These are phyloP conservation scores for Triticum turgidum DNA, from an alignment of 176 grass and related monocot species.

Conservation along the genomic window DNA sequence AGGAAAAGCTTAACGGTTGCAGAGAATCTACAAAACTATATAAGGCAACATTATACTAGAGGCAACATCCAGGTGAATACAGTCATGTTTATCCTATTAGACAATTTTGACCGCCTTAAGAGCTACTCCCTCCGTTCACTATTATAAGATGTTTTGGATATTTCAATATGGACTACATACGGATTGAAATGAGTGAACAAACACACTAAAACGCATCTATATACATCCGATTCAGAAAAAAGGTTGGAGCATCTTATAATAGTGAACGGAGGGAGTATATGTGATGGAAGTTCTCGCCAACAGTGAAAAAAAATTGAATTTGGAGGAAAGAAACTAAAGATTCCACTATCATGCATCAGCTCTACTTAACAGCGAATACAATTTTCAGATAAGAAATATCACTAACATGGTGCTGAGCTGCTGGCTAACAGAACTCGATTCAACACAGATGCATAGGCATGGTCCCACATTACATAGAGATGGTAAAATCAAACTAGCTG, in stretches of 20 bases:
- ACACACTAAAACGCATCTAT: too few species aligned
- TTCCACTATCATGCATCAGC: neutral
- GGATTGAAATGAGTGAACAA: too few species aligned
- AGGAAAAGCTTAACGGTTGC: neutral
- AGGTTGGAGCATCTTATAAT: too few species aligned
- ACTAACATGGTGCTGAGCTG: neutral
- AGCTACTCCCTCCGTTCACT: neutral
- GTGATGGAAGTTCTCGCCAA: neutral
- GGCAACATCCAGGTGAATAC: neutral
- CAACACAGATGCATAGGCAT: neutral
- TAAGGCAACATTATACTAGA: neutral
- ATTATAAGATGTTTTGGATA: too few species aligned
- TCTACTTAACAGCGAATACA: neutral
- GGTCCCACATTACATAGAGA: neutral
- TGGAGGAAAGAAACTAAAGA: neutral
- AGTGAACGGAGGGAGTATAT: neutral
- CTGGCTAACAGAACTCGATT: neutral
- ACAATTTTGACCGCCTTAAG: neutral
- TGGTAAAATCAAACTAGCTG: neutral
- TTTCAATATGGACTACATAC: too few species aligned
- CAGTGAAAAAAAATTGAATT: neutral
- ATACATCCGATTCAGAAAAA: too few species aligned
- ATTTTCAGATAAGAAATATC: neutral
- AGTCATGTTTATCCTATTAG: neutral
- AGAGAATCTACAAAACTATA: neutral